phyloP scores from a whole-genome alignment of 805 yeast species.

The Diddensiella caesifluorescens region DNA sequence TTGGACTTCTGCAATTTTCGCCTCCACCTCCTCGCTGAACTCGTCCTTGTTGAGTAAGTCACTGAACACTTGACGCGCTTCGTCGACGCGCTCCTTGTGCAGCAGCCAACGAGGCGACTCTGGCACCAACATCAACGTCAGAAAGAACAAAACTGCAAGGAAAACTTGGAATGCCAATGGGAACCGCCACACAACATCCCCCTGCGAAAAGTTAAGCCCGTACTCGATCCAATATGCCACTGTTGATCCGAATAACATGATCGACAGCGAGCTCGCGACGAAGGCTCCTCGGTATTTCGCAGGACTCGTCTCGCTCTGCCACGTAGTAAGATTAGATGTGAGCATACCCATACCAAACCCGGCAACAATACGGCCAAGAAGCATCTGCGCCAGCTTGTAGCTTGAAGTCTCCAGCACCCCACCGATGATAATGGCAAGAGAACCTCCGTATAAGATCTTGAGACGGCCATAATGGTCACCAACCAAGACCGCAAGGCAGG shows the following conservation, averaged over 20 bases:
- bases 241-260: background rate
- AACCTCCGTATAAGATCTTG: slow-evolving; percentile 48
- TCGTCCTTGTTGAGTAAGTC: slow-evolving; percentile 5
- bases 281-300: background rate
- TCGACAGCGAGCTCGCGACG: background rate
- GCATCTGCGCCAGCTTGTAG: slow-evolving; percentile 40
- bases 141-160: slow-evolving; percentile 8
- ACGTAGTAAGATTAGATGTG: slow-evolving; percentile 68
- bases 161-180: slow-evolving; percentile 20
- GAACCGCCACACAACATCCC: slow-evolving; percentile 15
- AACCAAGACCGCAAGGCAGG: slow-evolving; percentile 47
- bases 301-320: slow-evolving; percentile 56
- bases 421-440: slow-evolving; percentile 24
- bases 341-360: slow-evolving; percentile 75
- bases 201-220: slow-evolving; percentile 17
- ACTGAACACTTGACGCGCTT: slow-evolving; percentile 14
- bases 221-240: slow-evolving; percentile 36
- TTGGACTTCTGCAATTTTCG: slow-evolving; percentile 17
- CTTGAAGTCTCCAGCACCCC: slow-evolving; percentile 33
- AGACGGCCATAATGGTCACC: slow-evolving; percentile 61
- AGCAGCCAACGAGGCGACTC: slow-evolving; percentile 21
- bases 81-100: slow-evolving; percentile 7
- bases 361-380: slow-evolving; percentile 60
- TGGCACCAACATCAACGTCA: slow-evolving; percentile 16
- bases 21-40: slow-evolving; percentile 11